Base-by-base conservation (phyloP, 83 land plant species). In the Picea abies region DNA sequence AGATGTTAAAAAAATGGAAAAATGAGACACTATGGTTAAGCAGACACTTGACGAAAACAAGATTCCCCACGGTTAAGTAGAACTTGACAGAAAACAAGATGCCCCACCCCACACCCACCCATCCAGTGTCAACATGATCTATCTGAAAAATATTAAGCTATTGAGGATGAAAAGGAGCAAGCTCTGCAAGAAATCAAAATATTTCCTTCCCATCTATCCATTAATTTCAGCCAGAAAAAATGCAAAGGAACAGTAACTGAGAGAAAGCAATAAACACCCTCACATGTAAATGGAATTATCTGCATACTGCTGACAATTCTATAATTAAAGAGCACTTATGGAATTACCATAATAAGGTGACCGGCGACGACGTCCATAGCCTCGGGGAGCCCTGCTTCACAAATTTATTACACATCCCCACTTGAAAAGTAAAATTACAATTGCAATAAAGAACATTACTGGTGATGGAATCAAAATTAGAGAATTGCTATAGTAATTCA, bases 341-440 rank as follows among this genome's bases (percentile, higher is more conserved):
- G 0, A 47, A 44, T 47, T 75, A 75, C 78, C 78, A 11, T 47
- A 75, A 41, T 75, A 10, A n/a, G 78, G 78, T 12, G 78, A 75
- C 12, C 78, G 60, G 3, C 49, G 78, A 1, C 78, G 78, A 1
- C 78, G 78, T 75, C 78, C 78, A 75, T 75, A 22, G 26, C 60
- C 78, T 47, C 78, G 78, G 5, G 78, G 78, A 47, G 58, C 58
- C n/a, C 78, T 75, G 78, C 20, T 3, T 47, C 16, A 75, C 58
- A 75, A 47, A 75, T 47, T n/a, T 56, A n/a, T 37, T 71, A 20
- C 29, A 22, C 58, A 22, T 47, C 29, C n/a, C 14, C 76, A 26
- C 10, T 17, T 17, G 60, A 19, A 19, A 37, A 39, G 76, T 67
- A 35, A 37, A 10, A 39, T 39, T 44, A 44, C 47, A 15, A 32